Base-by-base conservation (phyloP, 2,329 filamentous ascomycete species). In the Malbranchea zuffiana region DNA sequence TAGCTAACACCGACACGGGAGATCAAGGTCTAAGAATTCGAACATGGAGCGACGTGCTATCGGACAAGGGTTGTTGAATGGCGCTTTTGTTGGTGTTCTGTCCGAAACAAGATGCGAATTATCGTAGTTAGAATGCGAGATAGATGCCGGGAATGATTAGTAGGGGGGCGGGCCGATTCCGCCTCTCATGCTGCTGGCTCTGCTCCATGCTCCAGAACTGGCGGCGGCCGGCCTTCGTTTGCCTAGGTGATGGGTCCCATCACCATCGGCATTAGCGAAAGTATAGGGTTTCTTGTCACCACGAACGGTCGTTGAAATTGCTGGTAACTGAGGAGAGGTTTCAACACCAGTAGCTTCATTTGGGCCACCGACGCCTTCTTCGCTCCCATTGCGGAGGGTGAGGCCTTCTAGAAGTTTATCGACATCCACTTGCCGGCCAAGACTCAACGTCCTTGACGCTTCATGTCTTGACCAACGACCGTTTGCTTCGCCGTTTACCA, bases 351-450 rank as follows among this genome's bases (percentile, higher is more conserved):
- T 15, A 8, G 13, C 23, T 11, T 23, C 36, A 18, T 13, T 13
- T 6, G 4, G n/a, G 15, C 26, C 32, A 26, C 34, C 40, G 6
- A n/a, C 19, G 3, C 46, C 41, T 13, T 38, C 42, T 16, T 51
- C 42, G 17, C 47, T 40, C n/a, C n/a, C n/a, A n/a, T n/a, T n/a
- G 11, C 51, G 50, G 8, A 52, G 53, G 12, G 60, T 43, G 41
- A 61, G 57, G 0, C 56, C 54, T 29, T 60, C 52, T 24, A 64
- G 42, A 7, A 63, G 50, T 25, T 55, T 57, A 24, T 54, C 51
- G 20, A 63, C 43, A 24, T 63, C 52, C 31, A 53, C 53, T 19
- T 53, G 43, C 19, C 38, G 47, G 17, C 41, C 40, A 3, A 40
- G 32, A 35, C 40, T 46, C 28, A 40, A 12, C 15, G 41, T 43